phyloP scores from a whole-genome alignment of 1,284 basidiomycete genomes.

The Ceratobasidium sp. region DNA sequence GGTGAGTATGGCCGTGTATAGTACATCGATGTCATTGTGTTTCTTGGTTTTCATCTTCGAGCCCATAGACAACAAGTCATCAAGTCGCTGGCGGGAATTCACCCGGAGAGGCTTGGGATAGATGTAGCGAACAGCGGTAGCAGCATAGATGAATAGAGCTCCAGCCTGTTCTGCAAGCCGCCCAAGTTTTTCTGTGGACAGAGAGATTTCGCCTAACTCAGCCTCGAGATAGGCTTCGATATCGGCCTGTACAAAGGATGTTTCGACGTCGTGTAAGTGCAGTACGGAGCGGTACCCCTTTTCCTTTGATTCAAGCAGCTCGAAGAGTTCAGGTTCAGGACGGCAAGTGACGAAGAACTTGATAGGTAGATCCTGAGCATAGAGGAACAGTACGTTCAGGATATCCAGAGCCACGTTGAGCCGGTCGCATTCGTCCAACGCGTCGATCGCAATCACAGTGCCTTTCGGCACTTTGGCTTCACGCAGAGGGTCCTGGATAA shows the following conservation, averaged over 20 bases:
- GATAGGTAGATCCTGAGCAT: not conserved
- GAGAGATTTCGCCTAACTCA: not conserved
- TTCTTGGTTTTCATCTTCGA: no score
- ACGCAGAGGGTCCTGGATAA: constrained; percentile 27
- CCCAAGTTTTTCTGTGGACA: not conserved
- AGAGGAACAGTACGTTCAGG: not conserved
- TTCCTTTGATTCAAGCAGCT: no score
- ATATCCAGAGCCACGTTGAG: not conserved
- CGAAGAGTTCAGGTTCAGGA: not conserved
- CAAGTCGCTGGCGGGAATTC: no score
- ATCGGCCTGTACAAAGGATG: not conserved
- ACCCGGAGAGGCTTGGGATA: no score
- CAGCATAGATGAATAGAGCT: constrained; percentile 2
- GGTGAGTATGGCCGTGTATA: not conserved
- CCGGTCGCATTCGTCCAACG: constrained; percentile 7
- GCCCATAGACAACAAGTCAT: no score
- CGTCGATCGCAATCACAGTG: constrained; percentile 49
- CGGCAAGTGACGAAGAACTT: constrained; percentile 4
- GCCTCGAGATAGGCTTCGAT: not conserved
- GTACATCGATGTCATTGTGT: not conserved
- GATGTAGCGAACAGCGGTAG: not conserved
- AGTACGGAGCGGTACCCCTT: not conserved
- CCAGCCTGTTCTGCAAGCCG: not conserved
- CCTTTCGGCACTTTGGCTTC: not conserved
- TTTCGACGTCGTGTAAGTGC: not conserved